phyloP scores from a whole-genome alignment of 2,329 filamentous ascomycete species.

The Colletotrichum eleusines region DNA sequence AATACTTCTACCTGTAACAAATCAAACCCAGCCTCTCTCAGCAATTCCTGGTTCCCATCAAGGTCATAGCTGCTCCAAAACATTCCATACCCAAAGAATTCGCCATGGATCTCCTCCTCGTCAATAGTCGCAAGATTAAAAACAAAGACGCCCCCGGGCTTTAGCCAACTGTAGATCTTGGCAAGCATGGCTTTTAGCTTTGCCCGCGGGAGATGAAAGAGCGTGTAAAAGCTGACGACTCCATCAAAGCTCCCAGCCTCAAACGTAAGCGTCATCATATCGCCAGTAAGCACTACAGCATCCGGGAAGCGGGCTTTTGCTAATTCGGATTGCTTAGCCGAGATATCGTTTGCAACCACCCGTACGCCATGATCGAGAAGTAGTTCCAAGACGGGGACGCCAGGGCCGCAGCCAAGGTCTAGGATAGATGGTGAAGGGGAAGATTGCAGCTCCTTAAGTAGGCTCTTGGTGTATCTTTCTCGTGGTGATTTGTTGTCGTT shows the following conservation, averaged over 20 bases:
- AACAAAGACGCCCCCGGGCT: neutral
- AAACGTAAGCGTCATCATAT: neutral
- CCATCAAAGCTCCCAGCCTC: neutral
- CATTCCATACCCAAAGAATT: neutral
- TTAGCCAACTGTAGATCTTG: neutral
- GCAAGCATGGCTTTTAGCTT: neutral
- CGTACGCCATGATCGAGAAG: neutral
- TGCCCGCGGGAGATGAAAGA: neutral
- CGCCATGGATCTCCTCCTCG: neutral
- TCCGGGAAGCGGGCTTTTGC: neutral
- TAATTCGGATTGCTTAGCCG: neutral
- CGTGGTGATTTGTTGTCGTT: neutral
- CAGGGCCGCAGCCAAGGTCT: slow-evolving; percentile 3
- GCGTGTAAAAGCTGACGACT: neutral
- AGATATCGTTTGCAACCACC: slow-evolving; percentile 2
- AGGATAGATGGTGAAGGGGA: neutral
- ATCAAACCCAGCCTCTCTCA: too few species aligned
- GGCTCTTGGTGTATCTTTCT: slow-evolving; percentile 2
- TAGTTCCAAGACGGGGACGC: neutral
- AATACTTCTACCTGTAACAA: too few species aligned
- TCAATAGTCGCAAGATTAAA: neutral
- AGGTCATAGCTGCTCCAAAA: neutral
- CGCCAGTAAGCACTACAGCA: neutral
- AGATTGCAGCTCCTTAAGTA: neutral
- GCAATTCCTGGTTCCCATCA: neutral